Conservation (phyloP, 139 green algal species). For the Tetradesmus obliquus region DNA sequence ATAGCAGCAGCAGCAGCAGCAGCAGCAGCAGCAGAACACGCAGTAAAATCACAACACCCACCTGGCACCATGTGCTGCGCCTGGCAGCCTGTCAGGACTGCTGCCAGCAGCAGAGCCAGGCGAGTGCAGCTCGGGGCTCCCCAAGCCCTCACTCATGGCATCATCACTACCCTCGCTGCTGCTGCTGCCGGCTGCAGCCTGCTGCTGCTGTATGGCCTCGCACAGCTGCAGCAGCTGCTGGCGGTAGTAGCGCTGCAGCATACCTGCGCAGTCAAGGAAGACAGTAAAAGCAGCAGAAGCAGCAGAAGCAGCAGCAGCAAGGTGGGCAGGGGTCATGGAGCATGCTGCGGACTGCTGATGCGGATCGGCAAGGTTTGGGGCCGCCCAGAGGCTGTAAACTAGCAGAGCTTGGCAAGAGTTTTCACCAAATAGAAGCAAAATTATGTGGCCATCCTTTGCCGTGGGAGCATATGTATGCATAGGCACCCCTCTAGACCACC, state of each 20-base stretch:
- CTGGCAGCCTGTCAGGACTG: not conserved
- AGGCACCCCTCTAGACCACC: too few species aligned
- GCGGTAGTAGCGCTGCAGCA: slow-evolving; percentile 56
- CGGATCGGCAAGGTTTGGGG: too few species aligned
- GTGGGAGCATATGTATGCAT: too few species aligned
- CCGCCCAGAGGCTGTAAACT: too few species aligned
- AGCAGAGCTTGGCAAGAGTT: too few species aligned
- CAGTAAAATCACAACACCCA: not conserved
- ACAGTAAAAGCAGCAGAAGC: not conserved
- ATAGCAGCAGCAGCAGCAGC: not conserved
- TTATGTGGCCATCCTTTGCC: too few species aligned
- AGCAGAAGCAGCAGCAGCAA: too few species aligned
- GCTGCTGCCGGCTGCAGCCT: slow-evolving; percentile 15
- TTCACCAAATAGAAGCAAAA: too few species aligned
- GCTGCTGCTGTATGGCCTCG: slow-evolving; percentile 27
- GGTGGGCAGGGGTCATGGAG: too few species aligned
- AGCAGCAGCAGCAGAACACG: not conserved
- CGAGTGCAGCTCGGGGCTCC: not conserved
- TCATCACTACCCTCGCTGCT: not conserved
- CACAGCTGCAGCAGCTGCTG: slow-evolving; percentile 58
- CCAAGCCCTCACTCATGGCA: not conserved
- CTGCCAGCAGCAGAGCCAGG: not conserved
- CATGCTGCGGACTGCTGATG: too few species aligned
- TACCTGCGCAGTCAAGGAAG: slow-evolving; percentile 36
- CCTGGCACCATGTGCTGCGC: slow-evolving; percentile 15